Percentiles rank a stretch among this genome's conserved stretches.
Evolutionary conservation across 768 basidiomycete genomes (phyloP).

Genomic region (Tylopilus sp.): DNA sequence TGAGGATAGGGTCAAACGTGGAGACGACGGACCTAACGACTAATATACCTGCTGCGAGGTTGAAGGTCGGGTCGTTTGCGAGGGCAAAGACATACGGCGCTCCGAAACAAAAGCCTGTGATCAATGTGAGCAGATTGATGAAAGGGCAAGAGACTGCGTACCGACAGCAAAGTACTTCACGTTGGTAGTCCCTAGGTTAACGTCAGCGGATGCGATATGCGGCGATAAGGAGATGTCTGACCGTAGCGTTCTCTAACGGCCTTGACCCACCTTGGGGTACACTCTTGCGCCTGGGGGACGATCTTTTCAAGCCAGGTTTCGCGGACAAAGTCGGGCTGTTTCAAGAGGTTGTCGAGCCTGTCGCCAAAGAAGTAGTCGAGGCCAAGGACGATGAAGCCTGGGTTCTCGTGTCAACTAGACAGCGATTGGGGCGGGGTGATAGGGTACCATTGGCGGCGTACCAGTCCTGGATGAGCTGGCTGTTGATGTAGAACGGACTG

Average conservation of each 20-base stretch:
- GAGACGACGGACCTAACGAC: neutral
- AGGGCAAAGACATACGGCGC: constrained; percentile 49
- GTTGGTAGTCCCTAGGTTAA: constrained; percentile 18
- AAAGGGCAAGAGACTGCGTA: constrained; percentile 10
- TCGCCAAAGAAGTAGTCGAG: constrained; percentile 66
- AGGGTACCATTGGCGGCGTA: constrained; percentile 53
- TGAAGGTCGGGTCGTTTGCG: constrained; percentile 37
- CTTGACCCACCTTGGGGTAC: constrained; percentile 49
- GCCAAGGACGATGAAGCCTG: constrained; percentile 58
- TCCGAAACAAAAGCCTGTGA: constrained; percentile 56
- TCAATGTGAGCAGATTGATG: neutral
- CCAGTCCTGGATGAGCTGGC: constrained; percentile 59
- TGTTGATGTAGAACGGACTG: constrained; percentile 57
- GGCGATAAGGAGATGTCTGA: constrained; percentile 8
- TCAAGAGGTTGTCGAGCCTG: constrained; percentile 39
- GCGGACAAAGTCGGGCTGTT: constrained; percentile 37
- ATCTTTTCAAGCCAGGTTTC: constrained; percentile 40
- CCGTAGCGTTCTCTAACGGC: constrained; percentile 50
- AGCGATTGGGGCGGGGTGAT: too few relatives aligned
- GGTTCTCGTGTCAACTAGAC: neutral
- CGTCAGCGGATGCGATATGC: constrained; percentile 9
- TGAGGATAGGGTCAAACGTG: constrained; percentile 14
- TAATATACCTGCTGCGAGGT: constrained; percentile 43
- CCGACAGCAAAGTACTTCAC: constrained; percentile 46
- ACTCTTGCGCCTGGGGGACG: constrained; percentile 35